Evolutionary conservation across 129 eudicot species (phyloP).

Genomic region (Chrysanthemum seticuspe): DNA sequence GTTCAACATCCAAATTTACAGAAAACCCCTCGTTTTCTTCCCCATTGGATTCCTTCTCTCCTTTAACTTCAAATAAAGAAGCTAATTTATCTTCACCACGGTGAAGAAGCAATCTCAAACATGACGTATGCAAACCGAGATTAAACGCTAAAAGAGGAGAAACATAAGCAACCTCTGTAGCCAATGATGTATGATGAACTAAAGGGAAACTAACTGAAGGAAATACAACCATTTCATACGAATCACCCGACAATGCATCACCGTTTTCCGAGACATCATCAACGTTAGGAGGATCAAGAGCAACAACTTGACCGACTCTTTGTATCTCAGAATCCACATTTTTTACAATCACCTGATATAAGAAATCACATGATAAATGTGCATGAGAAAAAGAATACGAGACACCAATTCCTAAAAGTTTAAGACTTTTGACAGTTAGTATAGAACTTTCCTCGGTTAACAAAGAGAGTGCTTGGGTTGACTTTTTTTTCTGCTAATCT

Average conservation of each 20-base stretch:
- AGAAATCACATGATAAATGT: slow-evolving; percentile 6
- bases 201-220: slow-evolving; percentile 57
- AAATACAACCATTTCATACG: slow-evolving; percentile 50
- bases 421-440: neutral
- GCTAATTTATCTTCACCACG: slow-evolving; percentile 66
- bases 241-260: slow-evolving; percentile 12
- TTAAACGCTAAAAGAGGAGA: slow-evolving; percentile 86
- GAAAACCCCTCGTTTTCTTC: slow-evolving; percentile 32
- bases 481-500: too few species aligned
- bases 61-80: slow-evolving; percentile 51
- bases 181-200: slow-evolving; percentile 26
- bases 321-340: slow-evolving; percentile 47
- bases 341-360: slow-evolving; percentile 55
- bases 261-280: slow-evolving; percentile 29
- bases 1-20: slow-evolving; percentile 49
- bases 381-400: too few species aligned
- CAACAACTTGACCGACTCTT: slow-evolving; percentile 77
- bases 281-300: slow-evolving; percentile 64
- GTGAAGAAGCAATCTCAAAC: slow-evolving; percentile 63
- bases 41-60: slow-evolving; percentile 29
- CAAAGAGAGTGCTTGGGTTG: too few species aligned
- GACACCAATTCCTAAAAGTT: neutral
- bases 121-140: slow-evolving; percentile 67
- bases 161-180: slow-evolving; percentile 62
- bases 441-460: too few species aligned